Conservation (phyloP, 2,329 filamentous ascomycete genomes). For the Trichophyton verrucosum region DNA sequence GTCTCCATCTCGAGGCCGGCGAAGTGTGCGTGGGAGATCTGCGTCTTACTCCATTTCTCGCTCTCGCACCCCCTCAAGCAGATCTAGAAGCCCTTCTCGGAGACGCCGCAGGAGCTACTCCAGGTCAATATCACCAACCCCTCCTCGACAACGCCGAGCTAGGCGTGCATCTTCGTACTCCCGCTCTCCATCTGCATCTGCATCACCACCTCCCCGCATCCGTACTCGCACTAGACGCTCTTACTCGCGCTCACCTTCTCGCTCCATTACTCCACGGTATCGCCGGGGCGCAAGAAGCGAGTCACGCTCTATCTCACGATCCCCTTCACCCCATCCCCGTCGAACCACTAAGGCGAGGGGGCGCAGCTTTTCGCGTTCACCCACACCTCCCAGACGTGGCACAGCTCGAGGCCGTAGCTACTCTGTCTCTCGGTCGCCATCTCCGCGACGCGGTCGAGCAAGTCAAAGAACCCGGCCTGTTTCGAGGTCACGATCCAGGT, state of each 20-base stretch:
- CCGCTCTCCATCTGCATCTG: conserved; percentile 23
- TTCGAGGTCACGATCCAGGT: conserved; percentile 16
- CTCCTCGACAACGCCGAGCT: conserved; percentile 18
- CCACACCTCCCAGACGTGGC: conserved; percentile 21
- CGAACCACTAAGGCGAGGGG: conserved; percentile 12
- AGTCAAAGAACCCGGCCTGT: conserved; percentile 10
- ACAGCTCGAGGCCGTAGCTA: conserved; percentile 12
- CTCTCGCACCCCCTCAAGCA: conserved; percentile 21
- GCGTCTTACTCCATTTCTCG: conserved; percentile 14
- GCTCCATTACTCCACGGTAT: conserved; percentile 21
- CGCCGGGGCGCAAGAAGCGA: conserved; percentile 16
- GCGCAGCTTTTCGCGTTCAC: conserved; percentile 19
- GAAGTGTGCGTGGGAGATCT: conserved; percentile 12
- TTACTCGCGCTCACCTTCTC: conserved; percentile 20
- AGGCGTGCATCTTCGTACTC: conserved; percentile 23
- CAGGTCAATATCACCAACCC: conserved; percentile 25
- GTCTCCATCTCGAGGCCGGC: conserved; percentile 30
- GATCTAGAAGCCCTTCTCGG: conserved; percentile 21
- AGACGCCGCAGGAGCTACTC: conserved; percentile 21
- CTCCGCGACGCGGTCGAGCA: conserved; percentile 15
- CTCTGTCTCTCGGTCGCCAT: conserved; percentile 20
- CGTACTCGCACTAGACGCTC: conserved; percentile 7
- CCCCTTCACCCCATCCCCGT: conserved; percentile 21
- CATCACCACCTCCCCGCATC: conserved; percentile 18
- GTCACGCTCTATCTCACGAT: conserved; percentile 9